Base-by-base conservation (phyloP, 495 filamentous ascomycete species). In the Umbilicaria muhlenbergii region DNA sequence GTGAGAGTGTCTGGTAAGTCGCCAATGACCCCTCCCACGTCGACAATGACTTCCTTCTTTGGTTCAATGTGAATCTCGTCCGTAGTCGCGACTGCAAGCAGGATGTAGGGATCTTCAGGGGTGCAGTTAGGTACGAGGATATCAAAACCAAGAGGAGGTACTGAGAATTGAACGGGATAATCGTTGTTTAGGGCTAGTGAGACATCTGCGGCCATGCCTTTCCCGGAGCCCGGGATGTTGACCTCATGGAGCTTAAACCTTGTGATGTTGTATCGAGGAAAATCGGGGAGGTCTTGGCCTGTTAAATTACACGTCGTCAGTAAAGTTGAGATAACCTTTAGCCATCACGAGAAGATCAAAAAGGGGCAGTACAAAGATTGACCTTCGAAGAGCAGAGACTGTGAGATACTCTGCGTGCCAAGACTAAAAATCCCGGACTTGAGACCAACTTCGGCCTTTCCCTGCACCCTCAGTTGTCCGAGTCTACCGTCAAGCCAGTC, bases 401-500 rank as follows among this genome's bases (percentile, higher is more conserved):
- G 70, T 31, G 73, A 70, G 32, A 98, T 51, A 10, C 59, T 63
- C 53, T 92, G 85, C 28, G 68, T 75, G 34, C 87, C 86, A 10
- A 96, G 66, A 41, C 68, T 60, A 48, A 95, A 64, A 35, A 91
- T 64, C 3, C 91, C 88, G 24, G 84, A 80, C 59, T 80, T 84
- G 10, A 95, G 53, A 21, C 66, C 63, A 19, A 96, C 53, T 39
- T 73, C 65, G 28, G 83, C 76, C 54, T 73, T 80, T 11, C 82
- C 88, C 39, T 74, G 67, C 3, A 96, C 56, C 39, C 68, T 71
- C 31, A 96, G 58, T 39, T 66, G 62, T 2, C 72, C 71, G 39
- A 98, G 58, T 41, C 69, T 75, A 31, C 89, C 88, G 15, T 83
- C 74, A 42, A 98, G 51, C 78, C 85, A 98, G 57, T 94, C 84